A percentile compares a stretch with the other conserved stretches of the same genome.
Conservation (phyloP, 805 yeast species). For the Tetrapisispora iriomotensis region DNA sequence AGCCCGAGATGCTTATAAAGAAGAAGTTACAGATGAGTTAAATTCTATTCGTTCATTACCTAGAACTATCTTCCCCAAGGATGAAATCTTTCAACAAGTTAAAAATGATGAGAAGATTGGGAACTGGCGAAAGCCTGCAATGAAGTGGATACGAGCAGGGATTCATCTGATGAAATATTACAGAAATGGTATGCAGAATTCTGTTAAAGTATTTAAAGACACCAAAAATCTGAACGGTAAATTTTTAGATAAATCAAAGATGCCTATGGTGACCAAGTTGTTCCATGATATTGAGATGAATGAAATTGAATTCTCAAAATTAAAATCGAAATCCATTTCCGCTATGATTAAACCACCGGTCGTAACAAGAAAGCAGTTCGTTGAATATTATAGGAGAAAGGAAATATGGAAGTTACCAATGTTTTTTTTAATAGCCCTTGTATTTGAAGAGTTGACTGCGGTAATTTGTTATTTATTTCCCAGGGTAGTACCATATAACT, state of each 20-base stretch:
- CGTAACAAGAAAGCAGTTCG: slow-evolving; percentile 38
- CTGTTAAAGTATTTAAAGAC: slow-evolving; percentile 38
- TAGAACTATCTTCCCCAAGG: slow-evolving; percentile 20
- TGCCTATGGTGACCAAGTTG: slow-evolving; percentile 19
- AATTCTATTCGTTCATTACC: slow-evolving; percentile 29
- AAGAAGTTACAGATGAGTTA: slow-evolving; percentile 6
- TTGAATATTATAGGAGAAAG: slow-evolving; percentile 35
- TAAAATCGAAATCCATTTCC: no score
- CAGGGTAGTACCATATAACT: slow-evolving; percentile 48
- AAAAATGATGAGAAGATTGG: slow-evolving; percentile 13
- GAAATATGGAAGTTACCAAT: slow-evolving; percentile 42
- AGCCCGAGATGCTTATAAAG: not conserved
- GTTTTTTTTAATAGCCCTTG: slow-evolving; percentile 38
- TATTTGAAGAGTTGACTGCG: slow-evolving; percentile 49
- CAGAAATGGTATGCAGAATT: slow-evolving; percentile 45
- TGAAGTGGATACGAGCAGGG: slow-evolving; percentile 37
- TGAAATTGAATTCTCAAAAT: slow-evolving; percentile 16
- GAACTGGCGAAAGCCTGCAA: slow-evolving; percentile 19
- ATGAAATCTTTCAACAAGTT: slow-evolving; percentile 24
- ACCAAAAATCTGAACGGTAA: slow-evolving; percentile 10
- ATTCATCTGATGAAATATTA: slow-evolving; percentile 43
- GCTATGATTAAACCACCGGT: not conserved
- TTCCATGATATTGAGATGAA: slow-evolving; percentile 17
- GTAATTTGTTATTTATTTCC: slow-evolving; percentile 44
- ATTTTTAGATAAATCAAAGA: not conserved